Conservation (phyloP, 2,329 filamentous ascomycete genomes). For the Fusarium redolens region DNA sequence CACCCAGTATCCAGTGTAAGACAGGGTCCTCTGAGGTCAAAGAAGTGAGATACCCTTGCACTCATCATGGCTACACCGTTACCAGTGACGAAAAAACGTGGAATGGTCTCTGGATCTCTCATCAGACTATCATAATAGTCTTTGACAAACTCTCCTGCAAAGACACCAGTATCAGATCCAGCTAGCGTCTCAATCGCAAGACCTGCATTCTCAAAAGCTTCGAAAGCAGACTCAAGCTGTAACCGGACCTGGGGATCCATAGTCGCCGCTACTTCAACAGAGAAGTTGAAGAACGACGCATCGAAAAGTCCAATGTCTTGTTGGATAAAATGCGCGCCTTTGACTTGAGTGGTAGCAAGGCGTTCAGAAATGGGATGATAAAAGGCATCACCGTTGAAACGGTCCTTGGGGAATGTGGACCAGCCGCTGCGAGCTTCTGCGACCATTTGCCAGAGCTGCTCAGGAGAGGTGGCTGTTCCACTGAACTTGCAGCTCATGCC, state of each 20-base stretch:
- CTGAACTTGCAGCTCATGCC: constrained; percentile 5
- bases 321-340: background rate
- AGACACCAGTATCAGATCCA: constrained; percentile 19
- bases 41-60: constrained; percentile 2
- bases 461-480: background rate
- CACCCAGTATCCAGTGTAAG: constrained; percentile 10
- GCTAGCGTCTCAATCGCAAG: background rate
- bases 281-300: constrained; percentile 5
- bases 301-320: background rate
- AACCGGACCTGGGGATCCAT: constrained; percentile 14
- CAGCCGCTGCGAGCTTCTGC: background rate
- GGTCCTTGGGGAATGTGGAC: background rate
- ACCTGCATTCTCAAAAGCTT: constrained; percentile 3
- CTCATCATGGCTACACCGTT: constrained; percentile 13
- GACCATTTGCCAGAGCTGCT: constrained; percentile 7
- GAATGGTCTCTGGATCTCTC: background rate
- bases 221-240: constrained; percentile 4
- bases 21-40: background rate
- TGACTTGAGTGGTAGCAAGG: background rate
- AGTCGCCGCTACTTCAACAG: background rate
- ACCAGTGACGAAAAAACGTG: background rate
- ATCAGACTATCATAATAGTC: constrained; percentile 10
- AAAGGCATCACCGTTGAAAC: background rate
- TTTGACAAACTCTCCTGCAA: background rate
- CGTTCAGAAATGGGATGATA: background rate